Conservation (phyloP, 306 rosid species). For the Betula pendula region DNA sequence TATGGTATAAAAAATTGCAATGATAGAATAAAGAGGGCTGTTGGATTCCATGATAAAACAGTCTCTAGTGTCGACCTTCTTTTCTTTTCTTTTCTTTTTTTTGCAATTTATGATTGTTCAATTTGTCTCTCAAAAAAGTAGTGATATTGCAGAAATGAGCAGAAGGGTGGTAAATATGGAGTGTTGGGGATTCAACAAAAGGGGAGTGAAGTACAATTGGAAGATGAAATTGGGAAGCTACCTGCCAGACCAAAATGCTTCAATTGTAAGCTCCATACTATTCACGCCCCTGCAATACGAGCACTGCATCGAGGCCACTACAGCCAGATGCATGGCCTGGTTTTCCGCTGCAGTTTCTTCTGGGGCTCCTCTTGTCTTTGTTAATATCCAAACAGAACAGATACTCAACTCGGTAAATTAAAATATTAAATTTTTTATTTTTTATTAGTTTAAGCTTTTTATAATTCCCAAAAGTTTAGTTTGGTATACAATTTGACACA, state of each 20-base stretch:
- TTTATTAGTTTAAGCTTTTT: too few relatives aligned
- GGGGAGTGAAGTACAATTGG: slow-evolving; percentile 67
- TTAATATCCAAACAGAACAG: slow-evolving; percentile 74
- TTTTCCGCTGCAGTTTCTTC: slow-evolving; percentile 70
- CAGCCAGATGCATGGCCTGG: slow-evolving; percentile 78
- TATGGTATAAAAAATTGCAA: too few relatives aligned
- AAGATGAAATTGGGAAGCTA: slow-evolving; percentile 48
- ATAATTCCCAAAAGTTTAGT: too few relatives aligned
- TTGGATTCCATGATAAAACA: neutral
- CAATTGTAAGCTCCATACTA: slow-evolving; percentile 62
- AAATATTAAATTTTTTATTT: too few relatives aligned
- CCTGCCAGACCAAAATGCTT: slow-evolving; percentile 53
- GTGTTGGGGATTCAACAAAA: slow-evolving; percentile 42
- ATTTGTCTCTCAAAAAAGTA: neutral
- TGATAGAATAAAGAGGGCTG: too few relatives aligned
- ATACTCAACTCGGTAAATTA: slow-evolving; percentile 41
- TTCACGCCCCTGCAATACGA: slow-evolving; percentile 55
- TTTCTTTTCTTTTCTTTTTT: neutral
- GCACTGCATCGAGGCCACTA: slow-evolving; percentile 46
- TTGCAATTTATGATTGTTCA: neutral
- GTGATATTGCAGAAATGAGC: slow-evolving; percentile 53
- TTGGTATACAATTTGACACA: too few relatives aligned
- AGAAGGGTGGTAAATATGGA: slow-evolving; percentile 33
- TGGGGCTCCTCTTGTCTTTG: slow-evolving; percentile 72
- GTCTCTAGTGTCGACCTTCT: neutral